Conservation (phyloP, 2,329 filamentous ascomycete species). For the Penicillium frequentans region DNA sequence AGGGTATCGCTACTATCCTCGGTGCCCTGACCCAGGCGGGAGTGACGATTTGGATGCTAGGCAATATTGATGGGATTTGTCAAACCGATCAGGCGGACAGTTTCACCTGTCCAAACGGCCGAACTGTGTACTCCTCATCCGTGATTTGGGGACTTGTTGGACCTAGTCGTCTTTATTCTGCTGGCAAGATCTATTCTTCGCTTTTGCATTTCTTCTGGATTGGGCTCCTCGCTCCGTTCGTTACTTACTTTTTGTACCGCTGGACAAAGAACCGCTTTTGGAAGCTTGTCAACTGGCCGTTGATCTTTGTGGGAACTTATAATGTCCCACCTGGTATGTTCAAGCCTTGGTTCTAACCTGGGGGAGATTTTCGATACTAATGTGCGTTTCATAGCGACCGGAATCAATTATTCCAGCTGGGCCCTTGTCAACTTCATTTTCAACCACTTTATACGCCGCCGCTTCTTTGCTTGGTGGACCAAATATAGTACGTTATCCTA, state of each 20-base stretch:
- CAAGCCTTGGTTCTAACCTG: not conserved
- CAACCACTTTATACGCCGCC: constrained; percentile 68
- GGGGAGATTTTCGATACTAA: not conserved
- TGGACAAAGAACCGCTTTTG: constrained; percentile 33
- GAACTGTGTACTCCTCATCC: constrained; percentile 51
- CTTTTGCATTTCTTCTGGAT: constrained; percentile 56
- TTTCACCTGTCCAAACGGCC: constrained; percentile 52
- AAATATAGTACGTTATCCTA: constrained; percentile 33
- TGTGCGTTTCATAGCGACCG: constrained; percentile 23
- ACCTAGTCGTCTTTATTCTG: constrained; percentile 49
- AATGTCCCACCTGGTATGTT: constrained; percentile 27
- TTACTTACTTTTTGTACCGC: constrained; percentile 25
- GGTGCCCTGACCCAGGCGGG: constrained; percentile 47
- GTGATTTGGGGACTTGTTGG: constrained; percentile 56
- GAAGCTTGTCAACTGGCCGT: constrained; percentile 35
- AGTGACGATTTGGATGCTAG: constrained; percentile 40
- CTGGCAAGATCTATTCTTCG: constrained; percentile 48
- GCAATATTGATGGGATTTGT: constrained; percentile 46
- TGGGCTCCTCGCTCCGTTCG: constrained; percentile 32
- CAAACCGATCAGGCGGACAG: constrained; percentile 42
- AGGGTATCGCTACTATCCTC: constrained; percentile 50
- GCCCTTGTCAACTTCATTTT: constrained; percentile 63
- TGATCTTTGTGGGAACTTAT: constrained; percentile 32
- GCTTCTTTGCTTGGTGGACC: constrained; percentile 43
- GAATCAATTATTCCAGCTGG: constrained; percentile 39